Evolutionary conservation across 179 eudicot species (phyloP).

Genomic region (Actinidia arguta): DNA sequence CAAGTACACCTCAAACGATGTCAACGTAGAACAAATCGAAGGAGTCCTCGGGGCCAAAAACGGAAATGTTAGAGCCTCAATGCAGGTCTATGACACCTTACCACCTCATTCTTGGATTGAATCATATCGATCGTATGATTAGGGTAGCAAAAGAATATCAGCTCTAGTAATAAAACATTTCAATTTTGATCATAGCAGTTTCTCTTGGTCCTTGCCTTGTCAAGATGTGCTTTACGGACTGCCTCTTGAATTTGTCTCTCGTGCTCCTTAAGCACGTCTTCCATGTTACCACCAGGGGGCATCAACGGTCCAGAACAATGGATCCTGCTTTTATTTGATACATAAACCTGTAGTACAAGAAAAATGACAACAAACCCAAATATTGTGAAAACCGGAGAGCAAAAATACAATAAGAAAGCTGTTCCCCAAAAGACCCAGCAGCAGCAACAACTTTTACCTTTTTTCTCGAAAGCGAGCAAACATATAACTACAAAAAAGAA

Average conservation of each 20-base stretch:
- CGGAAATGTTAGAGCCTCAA: background rate
- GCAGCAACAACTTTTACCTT: too few species aligned
- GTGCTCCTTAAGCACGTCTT: slow-evolving; percentile 96
- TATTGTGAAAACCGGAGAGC: background rate
- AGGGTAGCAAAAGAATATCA: background rate
- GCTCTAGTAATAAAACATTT: background rate
- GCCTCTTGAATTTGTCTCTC: slow-evolving; percentile 95
- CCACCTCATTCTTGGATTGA: background rate
- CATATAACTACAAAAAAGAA: too few species aligned
- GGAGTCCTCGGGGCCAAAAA: background rate
- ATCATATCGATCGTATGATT: background rate
- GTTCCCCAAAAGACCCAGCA: too few species aligned
- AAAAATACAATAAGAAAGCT: background rate
- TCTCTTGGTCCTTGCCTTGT: slow-evolving; percentile 47
- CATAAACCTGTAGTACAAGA: slow-evolving; percentile 47
- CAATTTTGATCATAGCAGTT: slow-evolving; percentile 32
- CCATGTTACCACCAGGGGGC: slow-evolving; percentile 88
- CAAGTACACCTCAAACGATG: background rate
- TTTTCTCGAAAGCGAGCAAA: too few species aligned
- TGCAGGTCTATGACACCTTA: background rate
- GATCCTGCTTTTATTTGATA: slow-evolving; percentile 67
- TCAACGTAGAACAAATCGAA: background rate
- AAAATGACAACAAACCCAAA: background rate
- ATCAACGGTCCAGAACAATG: slow-evolving; percentile 86
- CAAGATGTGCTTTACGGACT: slow-evolving; percentile 73